Base-by-base conservation (phyloP, 192 early-diverging fungal genomes). In the Entomortierella parvispora region DNA sequence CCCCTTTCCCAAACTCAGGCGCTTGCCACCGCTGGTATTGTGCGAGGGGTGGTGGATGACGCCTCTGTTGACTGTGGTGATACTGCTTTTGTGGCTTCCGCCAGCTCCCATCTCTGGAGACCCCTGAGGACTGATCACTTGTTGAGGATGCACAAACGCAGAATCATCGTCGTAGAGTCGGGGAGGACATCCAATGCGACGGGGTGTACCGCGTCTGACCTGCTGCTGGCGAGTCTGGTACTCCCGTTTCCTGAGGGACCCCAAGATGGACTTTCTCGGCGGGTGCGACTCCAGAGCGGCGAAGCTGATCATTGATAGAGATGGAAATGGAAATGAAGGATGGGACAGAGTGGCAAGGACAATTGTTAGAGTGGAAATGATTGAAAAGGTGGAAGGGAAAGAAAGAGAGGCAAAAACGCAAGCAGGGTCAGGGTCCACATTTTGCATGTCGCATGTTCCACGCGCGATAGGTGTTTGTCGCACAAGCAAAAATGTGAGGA, bases 171-270 rank as follows among this genome's bases (percentile, higher is more conserved):
- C 51, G 42, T 67, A 48, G 5, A 22, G 58, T 44, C 47, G 49
- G 42, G 58, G 37, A 25, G 58, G 20, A 26, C 52, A 55, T 10
- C 72, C 65, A 28, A 62, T 76, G 11, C 72, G 43, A 33, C 72
- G 58, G 3, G 55, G 32, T 17, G 59, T 68, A 6, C 65, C 58
- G 18, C 44, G 34, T 28, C 71, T 50, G 57, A 75, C 25, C 50
- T 75, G 65, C 22, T 76, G 72, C 22, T 76, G 72, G 4, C 72
- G 72, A 26, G 72, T 68, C 42, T 68, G 64, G 34, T 61, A 76
- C 28, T 76, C 72, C 1, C 72, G 65, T 29, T 57, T 76, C 40
- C 65, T 53, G 20, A 76, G 22, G 0, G 64, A 64, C 0, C 65
- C 65, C 0, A 76, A 51, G 17, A 76, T 52, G 28, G 72, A 50